Conservation (phyloP, 2,329 filamentous ascomycete species). For the Botrytis pseudocinerea region DNA sequence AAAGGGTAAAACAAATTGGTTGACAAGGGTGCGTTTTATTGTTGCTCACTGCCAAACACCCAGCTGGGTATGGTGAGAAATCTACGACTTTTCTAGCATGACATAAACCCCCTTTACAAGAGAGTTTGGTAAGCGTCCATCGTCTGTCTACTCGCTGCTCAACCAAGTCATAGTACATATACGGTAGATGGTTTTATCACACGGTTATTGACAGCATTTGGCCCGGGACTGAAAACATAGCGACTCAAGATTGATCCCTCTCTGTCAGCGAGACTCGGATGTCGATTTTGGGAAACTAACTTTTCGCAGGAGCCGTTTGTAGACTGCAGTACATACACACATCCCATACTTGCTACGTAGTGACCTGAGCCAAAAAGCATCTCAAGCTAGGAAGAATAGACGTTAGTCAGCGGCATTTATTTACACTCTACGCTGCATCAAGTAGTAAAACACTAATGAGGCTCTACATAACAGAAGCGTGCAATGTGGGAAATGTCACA, state of each 20-base stretch:
- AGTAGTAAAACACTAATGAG: not conserved
- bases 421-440: not conserved
- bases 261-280: not conserved
- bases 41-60: not conserved
- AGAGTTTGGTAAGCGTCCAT: not conserved
- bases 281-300: not conserved
- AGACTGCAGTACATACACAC: not conserved
- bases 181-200: not conserved
- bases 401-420: not conserved
- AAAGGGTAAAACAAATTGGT: not conserved
- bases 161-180: constrained; percentile 3
- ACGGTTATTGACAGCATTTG: not conserved
- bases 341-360: not conserved
- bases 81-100: not conserved
- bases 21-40: not conserved
- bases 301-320: not conserved
- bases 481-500: not conserved
- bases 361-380: not conserved
- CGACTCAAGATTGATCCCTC: not conserved
- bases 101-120: constrained; percentile 10
- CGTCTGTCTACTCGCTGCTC: not conserved
- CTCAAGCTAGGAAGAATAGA: not conserved
- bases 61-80: not conserved
- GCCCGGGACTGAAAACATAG: not conserved
- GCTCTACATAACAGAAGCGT: not conserved